Evolutionary conservation across 1,139 yeast species (phyloP), one percentile per base, ranked within the genome.

Genomic region (Nakaseomyces sp.): DNA sequence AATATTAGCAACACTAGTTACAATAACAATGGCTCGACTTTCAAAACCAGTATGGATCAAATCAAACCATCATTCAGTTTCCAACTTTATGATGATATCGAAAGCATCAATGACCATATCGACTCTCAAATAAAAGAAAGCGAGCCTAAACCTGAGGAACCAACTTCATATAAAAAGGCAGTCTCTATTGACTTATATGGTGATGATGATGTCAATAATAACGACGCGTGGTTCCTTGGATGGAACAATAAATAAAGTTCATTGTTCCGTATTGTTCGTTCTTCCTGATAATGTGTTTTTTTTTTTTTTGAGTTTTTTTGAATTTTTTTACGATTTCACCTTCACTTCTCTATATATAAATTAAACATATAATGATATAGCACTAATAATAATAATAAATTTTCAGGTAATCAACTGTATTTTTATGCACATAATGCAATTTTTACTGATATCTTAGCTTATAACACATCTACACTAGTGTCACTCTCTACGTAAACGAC

Each of bases 181-280:
- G 50, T 57, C 20, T 49, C 60, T 4, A 43, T 58, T 8, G 61
- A 58, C 47, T 43, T 58, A 16, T 58, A 58, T 43, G 58, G 57
- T 30, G 61, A 56, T 40, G 53, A 51, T 13, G 61, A 57, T 37
- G 29, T 42, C 22, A 53, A 48, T 35, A 50, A 48, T 32, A 47
- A 46, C 12, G 57, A 55, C 20, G 58, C 54, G 12, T 58, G 62
- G 62, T 43, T 54, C 10, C 43, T 58, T 26, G 61, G 61, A n/a
- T 58, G 59, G 10, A 57, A 57, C 36, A 41, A 40, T 9, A 37
- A 37, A 30, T 42, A 25, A 41, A 12, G 24, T 9, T 24, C 9
- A 22, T 13, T 30, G 12, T 30, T 30, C 17, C n/a, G 29, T 26
- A 26, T 26, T 22, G 3, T 9, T 26, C 6, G 3, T 2, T 22